These are phyloP conservation scores for Phytophthora pistaciae DNA, from an alignment of 352 stramenopile genomes.

Conservation along the genomic window DNA sequence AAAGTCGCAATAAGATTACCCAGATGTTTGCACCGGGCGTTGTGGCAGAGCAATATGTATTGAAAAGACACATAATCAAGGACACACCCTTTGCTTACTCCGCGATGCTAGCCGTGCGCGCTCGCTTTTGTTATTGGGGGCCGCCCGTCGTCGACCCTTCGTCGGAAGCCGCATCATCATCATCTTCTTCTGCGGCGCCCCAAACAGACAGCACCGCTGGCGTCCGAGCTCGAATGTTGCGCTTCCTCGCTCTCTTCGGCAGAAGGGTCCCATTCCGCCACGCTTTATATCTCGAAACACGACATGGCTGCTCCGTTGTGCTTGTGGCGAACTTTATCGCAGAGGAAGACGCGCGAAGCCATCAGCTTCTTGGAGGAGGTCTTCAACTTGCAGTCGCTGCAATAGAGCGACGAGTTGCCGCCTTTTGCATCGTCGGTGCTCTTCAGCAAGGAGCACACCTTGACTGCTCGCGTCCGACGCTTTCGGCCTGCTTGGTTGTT, in stretches of 20 bases:
- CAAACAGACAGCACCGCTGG: background rate
- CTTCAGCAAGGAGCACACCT: slow-evolving; percentile 23
- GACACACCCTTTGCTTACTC: slow-evolving; percentile 7
- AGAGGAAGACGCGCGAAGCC: slow-evolving; percentile 14
- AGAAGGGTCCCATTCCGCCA: slow-evolving; percentile 10
- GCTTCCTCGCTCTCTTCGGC: background rate
- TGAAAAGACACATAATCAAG: slow-evolving; percentile 1
- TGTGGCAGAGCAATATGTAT: background rate
- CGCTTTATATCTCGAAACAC: slow-evolving; percentile 21
- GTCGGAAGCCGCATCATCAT: background rate
- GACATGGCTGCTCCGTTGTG: slow-evolving; percentile 17
- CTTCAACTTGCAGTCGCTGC: slow-evolving; percentile 11
- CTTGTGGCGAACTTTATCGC: slow-evolving; percentile 14
- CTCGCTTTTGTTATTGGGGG: background rate
- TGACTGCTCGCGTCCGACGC: slow-evolving; percentile 6
- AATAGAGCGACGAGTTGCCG: slow-evolving; percentile 10
- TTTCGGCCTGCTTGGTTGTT: slow-evolving; percentile 14
- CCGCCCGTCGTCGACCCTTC: background rate
- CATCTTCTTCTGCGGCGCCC: background rate
- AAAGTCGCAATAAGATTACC: no score
- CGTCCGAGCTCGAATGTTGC: slow-evolving; percentile 15
- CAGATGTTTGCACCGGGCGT: background rate
- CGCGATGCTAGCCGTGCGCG: background rate
- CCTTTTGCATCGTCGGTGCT: background rate
- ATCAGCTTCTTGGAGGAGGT: background rate